These are phyloP conservation scores for Alternaria brassicae DNA, from an alignment of 2,329 filamentous ascomycete species.

Conservation along the genomic window DNA sequence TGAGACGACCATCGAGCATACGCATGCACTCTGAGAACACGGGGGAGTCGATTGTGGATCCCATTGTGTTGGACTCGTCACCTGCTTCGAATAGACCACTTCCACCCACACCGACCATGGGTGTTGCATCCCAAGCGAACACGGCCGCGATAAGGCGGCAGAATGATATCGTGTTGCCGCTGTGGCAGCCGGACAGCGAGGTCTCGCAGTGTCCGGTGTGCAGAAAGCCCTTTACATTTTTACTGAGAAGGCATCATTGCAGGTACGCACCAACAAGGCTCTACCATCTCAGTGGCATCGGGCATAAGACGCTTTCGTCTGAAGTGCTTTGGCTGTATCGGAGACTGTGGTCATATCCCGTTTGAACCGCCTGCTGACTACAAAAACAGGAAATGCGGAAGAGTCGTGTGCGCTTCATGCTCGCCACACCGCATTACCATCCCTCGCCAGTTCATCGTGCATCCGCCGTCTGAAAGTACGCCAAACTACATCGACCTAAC, in stretches of 20 bases:
- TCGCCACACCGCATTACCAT: conserved; percentile 96
- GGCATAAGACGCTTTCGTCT: background rate
- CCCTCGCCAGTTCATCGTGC: conserved; percentile 89
- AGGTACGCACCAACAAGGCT: conserved; percentile 59
- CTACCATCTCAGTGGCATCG: background rate
- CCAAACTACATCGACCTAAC: conserved; percentile 55
- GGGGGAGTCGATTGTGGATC: conserved; percentile 27
- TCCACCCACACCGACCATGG: conserved; percentile 18
- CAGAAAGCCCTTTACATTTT: conserved; percentile 77
- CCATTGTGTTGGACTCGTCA: conserved; percentile 32
- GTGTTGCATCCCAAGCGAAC: conserved; percentile 18
- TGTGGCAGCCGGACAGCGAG: conserved; percentile 89
- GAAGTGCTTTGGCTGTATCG: background rate
- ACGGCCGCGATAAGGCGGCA: conserved; percentile 27
- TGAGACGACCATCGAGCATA: conserved; percentile 38
- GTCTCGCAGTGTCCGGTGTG: conserved; percentile 88
- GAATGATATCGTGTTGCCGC: conserved; percentile 67
- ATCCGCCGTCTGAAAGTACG: conserved; percentile 58
- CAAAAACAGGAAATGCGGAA: conserved; percentile 77
- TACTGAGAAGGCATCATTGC: conserved; percentile 92
- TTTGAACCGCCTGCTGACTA: background rate
- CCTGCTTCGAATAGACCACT: conserved; percentile 20
- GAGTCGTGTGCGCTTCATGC: conserved; percentile 88
- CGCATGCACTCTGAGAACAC: conserved; percentile 28
- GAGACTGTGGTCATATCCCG: too few species aligned